These are phyloP conservation scores for Spergularia marina DNA, from an alignment of 148 eudicot species.

Conservation along the genomic window DNA sequence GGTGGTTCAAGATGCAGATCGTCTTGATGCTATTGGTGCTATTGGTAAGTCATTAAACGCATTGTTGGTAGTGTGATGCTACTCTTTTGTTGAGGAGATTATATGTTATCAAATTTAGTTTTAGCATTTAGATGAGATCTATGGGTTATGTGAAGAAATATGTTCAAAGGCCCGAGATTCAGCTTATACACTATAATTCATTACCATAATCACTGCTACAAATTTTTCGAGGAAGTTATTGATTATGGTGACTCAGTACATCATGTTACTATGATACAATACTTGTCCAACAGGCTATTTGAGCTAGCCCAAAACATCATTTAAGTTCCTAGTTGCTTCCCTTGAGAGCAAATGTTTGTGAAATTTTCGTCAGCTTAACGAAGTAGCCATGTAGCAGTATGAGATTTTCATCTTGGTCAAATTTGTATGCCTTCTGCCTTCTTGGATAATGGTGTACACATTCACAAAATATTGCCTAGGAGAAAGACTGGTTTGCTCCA, in stretches of 20 bases:
- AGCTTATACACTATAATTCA: not conserved
- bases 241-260: too few species aligned
- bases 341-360: not conserved
- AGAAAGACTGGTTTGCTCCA: not conserved
- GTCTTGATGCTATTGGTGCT: constrained; percentile 99
- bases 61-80: not conserved
- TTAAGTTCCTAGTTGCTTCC: not conserved
- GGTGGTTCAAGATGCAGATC: constrained; percentile 99
- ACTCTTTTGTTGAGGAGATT: not conserved
- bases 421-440: not conserved
- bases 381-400: not conserved
- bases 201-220: not conserved
- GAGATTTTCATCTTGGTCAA: not conserved
- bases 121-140: not conserved
- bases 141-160: not conserved
- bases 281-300: too few species aligned
- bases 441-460: not conserved
- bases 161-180: not conserved
- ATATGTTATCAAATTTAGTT: not conserved
- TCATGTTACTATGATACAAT: too few species aligned
- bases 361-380: not conserved
- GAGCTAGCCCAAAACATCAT: too few species aligned
- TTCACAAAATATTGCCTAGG: too few species aligned
- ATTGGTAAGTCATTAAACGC: constrained; percentile 49
- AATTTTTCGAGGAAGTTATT: too few species aligned